A percentile compares a stretch with the other conserved stretches of the same genome.
phyloP scores from a whole-genome alignment of 148 eudicot genomes.

The Hydrangea macrophylla region DNA sequence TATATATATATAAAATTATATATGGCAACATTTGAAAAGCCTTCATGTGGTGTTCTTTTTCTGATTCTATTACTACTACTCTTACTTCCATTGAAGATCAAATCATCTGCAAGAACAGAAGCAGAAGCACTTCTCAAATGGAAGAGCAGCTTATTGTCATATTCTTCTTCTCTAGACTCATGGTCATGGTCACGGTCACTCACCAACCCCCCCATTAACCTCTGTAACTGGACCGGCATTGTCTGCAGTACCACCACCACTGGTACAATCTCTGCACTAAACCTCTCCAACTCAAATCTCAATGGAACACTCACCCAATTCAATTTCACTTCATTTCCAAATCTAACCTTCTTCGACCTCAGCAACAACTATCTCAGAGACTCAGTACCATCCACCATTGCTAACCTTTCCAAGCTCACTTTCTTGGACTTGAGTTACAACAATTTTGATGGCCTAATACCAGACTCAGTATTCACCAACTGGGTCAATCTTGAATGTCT shows the following conservation, averaged over 20 bases:
- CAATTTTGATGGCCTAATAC: conserved; percentile 42
- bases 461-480: conserved; percentile 40
- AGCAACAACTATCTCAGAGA: conserved; percentile 41
- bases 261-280: conserved; percentile 35
- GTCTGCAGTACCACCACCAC: conserved; percentile 46
- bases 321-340: conserved; percentile 46
- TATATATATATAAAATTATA: too few species aligned
- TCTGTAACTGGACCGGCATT: too few species aligned
- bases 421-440: conserved; percentile 54
- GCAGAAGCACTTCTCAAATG: too few species aligned
- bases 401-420: conserved; percentile 44
- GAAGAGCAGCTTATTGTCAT: too few species aligned
- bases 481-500: conserved; percentile 51
- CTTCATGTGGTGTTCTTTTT: too few species aligned
- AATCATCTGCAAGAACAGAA: too few species aligned
- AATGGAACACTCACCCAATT: conserved; percentile 34
- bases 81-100: too few species aligned
- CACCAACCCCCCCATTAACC: too few species aligned
- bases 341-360: conserved; percentile 40
- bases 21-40: too few species aligned
- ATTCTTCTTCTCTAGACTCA: too few species aligned
- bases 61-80: too few species aligned
- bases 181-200: too few species aligned
- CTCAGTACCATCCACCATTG: conserved; percentile 50
- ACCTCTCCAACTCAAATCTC: conserved; percentile 29